phyloP scores from a whole-genome alignment of 2,329 filamentous ascomycete genomes.

The Cercospora canescens region DNA sequence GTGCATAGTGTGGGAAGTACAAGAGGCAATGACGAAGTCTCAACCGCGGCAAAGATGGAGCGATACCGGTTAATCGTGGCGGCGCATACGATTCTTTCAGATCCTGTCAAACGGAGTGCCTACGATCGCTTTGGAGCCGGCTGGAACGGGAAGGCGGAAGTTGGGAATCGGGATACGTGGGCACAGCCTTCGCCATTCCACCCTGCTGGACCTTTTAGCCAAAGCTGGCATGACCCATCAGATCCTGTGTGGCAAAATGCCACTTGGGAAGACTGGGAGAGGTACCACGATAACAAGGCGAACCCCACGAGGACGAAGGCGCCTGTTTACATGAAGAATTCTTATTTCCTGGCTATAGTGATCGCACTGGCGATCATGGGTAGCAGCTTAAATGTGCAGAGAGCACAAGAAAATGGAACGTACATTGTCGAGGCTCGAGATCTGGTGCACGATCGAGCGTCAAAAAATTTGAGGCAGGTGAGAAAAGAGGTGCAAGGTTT shows the following conservation, averaged over 20 bases:
- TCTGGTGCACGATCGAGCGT: slow-evolving; percentile 65
- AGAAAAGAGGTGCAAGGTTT: slow-evolving; percentile 53
- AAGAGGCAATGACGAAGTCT: slow-evolving; percentile 48
- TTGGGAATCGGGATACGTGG: slow-evolving; percentile 20
- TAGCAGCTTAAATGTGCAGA: slow-evolving; percentile 69
- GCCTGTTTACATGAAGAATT: slow-evolving; percentile 72
- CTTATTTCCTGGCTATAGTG: slow-evolving; percentile 73
- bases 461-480: slow-evolving; percentile 60
- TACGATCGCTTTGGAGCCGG: slow-evolving; percentile 83
- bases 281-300: slow-evolving; percentile 60
- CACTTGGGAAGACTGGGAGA: slow-evolving; percentile 97
- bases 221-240: slow-evolving; percentile 40
- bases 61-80: slow-evolving; percentile 86
- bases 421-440: slow-evolving; percentile 67
- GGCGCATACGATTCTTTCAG: slow-evolving; percentile 84
- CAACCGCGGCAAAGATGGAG: slow-evolving; percentile 70
- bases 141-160: slow-evolving; percentile 61
- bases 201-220: slow-evolving; percentile 35
- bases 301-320: slow-evolving; percentile 42
- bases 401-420: slow-evolving; percentile 63
- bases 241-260: slow-evolving; percentile 68
- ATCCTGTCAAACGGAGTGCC: slow-evolving; percentile 72
- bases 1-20: slow-evolving; percentile 40
- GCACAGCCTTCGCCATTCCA: slow-evolving; percentile 22
- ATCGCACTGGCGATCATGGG: slow-evolving; percentile 68